A percentile compares a stretch with the other conserved stretches of the same genome.
phyloP scores from a whole-genome alignment of 2,329 filamentous ascomycete genomes.

The Neofusicoccum sp. region DNA sequence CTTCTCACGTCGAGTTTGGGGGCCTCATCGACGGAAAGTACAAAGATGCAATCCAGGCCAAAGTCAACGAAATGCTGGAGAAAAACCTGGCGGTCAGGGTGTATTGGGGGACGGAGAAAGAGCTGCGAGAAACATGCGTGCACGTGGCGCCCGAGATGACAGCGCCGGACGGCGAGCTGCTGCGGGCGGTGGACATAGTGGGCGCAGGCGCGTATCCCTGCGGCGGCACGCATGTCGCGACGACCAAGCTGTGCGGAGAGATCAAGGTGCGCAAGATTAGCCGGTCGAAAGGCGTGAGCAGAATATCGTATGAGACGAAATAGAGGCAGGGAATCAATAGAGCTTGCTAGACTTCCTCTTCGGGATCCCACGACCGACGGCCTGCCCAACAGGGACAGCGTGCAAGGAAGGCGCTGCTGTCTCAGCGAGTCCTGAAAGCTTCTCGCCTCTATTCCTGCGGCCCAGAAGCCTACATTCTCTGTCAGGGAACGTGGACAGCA shows the following conservation, averaged over 20 bases:
- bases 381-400: no score
- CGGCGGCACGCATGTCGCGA: constrained; percentile 70
- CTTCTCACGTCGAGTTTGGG: constrained; percentile 65
- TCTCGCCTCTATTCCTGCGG: no score
- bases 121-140: constrained; percentile 48
- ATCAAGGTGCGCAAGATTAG: constrained; percentile 16
- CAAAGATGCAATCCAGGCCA: constrained; percentile 54
- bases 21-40: constrained; percentile 61
- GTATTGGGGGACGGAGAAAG: constrained; percentile 65
- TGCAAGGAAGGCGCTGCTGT: no score
- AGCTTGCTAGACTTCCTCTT: background rate
- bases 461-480: no score
- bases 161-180: constrained; percentile 18
- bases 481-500: no score
- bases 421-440: no score
- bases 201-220: constrained; percentile 71
- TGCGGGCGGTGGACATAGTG: constrained; percentile 67
- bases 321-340: background rate
- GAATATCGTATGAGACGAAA: constrained; percentile 9
- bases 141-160: constrained; percentile 53
- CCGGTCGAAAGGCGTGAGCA: constrained; percentile 4
- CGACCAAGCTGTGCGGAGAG: constrained; percentile 8
- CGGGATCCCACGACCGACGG: no score
- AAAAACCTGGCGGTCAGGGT: constrained; percentile 46
- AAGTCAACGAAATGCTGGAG: constrained; percentile 58